Percentiles rank a stretch among this genome's conserved stretches.
These are phyloP conservation scores for Microcyclospora pomicola DNA, from an alignment of 2,329 filamentous ascomycete genomes.

Conservation along the genomic window DNA sequence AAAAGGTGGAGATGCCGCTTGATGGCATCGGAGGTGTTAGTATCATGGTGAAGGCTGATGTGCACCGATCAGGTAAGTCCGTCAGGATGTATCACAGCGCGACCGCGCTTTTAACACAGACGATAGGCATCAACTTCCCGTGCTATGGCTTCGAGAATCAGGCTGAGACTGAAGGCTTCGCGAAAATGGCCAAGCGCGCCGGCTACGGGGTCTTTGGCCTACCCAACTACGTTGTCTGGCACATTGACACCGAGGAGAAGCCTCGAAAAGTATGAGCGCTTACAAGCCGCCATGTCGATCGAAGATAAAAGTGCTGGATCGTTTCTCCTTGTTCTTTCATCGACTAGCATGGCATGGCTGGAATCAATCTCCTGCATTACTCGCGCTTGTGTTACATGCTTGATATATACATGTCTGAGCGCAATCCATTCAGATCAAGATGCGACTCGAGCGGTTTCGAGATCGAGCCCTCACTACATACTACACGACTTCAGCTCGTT, in stretches of 20 bases:
- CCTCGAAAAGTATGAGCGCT: conserved; percentile 39
- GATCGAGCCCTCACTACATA: too few relatives aligned
- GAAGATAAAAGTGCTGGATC: too few relatives aligned
- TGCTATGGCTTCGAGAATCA: conserved; percentile 96
- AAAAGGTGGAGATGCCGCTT: conserved; percentile 80
- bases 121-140: conserved; percentile 97
- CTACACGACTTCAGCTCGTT: too few relatives aligned
- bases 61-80: conserved; percentile 72
- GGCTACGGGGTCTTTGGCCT: conserved; percentile 86
- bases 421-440: too few relatives aligned
- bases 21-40: conserved; percentile 96
- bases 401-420: too few relatives aligned
- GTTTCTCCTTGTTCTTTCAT: too few relatives aligned
- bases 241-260: conserved; percentile 94
- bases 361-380: too few relatives aligned
- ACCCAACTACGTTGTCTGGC: conserved; percentile 97
- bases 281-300: too few relatives aligned
- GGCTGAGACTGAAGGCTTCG: conserved; percentile 96
- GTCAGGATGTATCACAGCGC: conserved; percentile 27
- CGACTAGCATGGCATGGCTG: too few relatives aligned
- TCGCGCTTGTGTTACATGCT: too few relatives aligned
- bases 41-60: conserved; percentile 94
- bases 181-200: conserved; percentile 94
- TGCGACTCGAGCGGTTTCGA: too few relatives aligned
- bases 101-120: too few relatives aligned